Evolutionary conservation across 1,139 yeast species (phyloP), one percentile per base, ranked within the genome.

Genomic region (Lodderomyces metapsilosis): DNA sequence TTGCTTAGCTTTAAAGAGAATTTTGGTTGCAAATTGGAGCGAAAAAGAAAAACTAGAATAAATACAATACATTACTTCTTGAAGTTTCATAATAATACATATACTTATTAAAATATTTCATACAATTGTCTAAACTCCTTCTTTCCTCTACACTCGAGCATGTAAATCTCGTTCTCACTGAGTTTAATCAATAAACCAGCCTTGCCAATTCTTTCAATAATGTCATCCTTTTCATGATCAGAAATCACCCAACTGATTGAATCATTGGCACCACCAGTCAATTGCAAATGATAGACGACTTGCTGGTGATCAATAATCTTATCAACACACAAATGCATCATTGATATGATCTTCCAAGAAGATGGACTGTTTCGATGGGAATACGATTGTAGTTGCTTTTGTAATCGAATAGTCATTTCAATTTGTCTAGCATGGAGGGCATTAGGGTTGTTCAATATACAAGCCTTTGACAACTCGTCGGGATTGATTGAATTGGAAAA

Each of bases 81-180:
- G 15, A 23, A 3, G 22, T 34, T 23, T 38, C 22, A 20, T 34
- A 21, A 30, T 35, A 34, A 27, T 31, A 22, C 12, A 4, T 11
- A 24, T 18, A 20, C 20, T 36, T 10, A 32, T 46, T 51, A 62
- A 44, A 68, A 64, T 10, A 66, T 58, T 30, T 63, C 68, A 42
- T 53, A 58, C 35, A 71, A 61, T 34, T 59, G 55, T 45, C 58
- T 63, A 45, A 71, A 65, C 49, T 71, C 76, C 48, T 60, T 69
- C 51, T 64, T 70, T 3, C 78, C 78, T 52, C 63, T 68, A 51
- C 76, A 71, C 50, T 72, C 78, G 46, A 72, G 59, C 77, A 72
- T 71, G 52, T 52, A 72, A 36, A 67, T 60, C 13, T 65, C 67
- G 23, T 61, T 59, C 22, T 53, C 52, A n/a, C 58, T 57, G 11